Percentiles rank a stretch among this genome's conserved stretches.
phyloP scores from a whole-genome alignment of 306 rosid genomes.

The Aeschynomene evenia region DNA sequence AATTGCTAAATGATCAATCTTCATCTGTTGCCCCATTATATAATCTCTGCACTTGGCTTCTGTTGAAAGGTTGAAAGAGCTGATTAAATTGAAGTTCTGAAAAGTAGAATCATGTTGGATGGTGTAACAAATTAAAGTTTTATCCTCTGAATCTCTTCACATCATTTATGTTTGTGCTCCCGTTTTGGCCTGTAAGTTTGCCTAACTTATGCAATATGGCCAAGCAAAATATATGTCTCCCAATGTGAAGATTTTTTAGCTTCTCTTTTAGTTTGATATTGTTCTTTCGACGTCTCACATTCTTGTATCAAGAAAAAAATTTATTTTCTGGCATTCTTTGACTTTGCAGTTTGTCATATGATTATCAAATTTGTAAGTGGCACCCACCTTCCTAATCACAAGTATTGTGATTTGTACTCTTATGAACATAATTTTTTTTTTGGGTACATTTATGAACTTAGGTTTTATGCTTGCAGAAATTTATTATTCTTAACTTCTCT shows the following conservation, averaged over 20 bases:
- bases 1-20: not conserved
- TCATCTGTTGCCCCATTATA: constrained; percentile 12
- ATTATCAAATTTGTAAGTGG: not conserved
- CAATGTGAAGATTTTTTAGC: constrained; percentile 6
- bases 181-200: not conserved
- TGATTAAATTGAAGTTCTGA: constrained; percentile 13
- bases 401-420: not conserved
- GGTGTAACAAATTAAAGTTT: not conserved
- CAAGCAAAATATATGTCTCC: not conserved
- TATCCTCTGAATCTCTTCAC: not conserved
- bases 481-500: not conserved
- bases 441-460: not conserved
- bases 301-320: not conserved
- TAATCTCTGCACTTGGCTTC: constrained; percentile 14
- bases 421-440: not conserved
- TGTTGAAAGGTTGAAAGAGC: constrained; percentile 20
- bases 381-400: not conserved
- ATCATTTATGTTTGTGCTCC: not conserved
- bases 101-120: constrained; percentile 16
- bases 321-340: not conserved
- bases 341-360: not conserved
- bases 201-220: not conserved
- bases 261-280: not conserved
- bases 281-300: not conserved
- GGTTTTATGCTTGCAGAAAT: not conserved